Evolutionary conservation across 2,329 filamentous ascomycete species (phyloP).

Genomic region (Helotiales sp.): DNA sequence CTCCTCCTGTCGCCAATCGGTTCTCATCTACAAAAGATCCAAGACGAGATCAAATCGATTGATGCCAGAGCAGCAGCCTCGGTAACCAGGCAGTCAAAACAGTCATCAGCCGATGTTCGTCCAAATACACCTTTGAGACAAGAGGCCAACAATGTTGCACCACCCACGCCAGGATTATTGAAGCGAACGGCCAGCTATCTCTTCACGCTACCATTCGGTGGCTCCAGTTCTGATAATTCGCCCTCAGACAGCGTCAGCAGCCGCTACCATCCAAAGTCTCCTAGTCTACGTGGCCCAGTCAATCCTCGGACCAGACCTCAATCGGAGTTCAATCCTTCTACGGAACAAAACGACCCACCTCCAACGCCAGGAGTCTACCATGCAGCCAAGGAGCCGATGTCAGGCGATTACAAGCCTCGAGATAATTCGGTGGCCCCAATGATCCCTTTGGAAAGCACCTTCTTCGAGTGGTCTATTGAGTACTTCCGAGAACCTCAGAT

Average conservation of each 20-base stretch:
- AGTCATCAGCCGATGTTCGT: conserved; percentile 33
- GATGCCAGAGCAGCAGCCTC: conserved; percentile 52
- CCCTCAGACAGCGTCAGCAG: conserved; percentile 30
- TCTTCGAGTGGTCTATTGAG: conserved; percentile 94
- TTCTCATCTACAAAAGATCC: conserved; percentile 69
- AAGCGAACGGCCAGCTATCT: conserved; percentile 68
- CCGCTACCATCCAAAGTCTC: conserved; percentile 36
- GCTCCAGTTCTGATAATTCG: conserved; percentile 37
- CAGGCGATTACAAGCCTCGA: conserved; percentile 72
- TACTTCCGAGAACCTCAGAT: conserved; percentile 99
- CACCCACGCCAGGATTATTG: conserved; percentile 61
- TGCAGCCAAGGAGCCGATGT: conserved; percentile 77
- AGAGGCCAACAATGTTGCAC: conserved; percentile 46
- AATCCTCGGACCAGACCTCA: conserved; percentile 51
- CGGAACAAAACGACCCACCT: conserved; percentile 75
- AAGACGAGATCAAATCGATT: conserved; percentile 72
- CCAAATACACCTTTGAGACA: conserved; percentile 42
- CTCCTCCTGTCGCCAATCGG: conserved; percentile 80
- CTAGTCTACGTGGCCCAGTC: conserved; percentile 35
- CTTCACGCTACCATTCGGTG: conserved; percentile 57
- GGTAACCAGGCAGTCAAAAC: conserved; percentile 24
- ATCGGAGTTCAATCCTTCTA: conserved; percentile 65
- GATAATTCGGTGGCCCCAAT: conserved; percentile 61
- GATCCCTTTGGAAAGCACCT: conserved; percentile 80
- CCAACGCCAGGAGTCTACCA: conserved; percentile 74